phyloP scores from a whole-genome alignment of 805 yeast genomes.

The Metschnikowia sp. region DNA sequence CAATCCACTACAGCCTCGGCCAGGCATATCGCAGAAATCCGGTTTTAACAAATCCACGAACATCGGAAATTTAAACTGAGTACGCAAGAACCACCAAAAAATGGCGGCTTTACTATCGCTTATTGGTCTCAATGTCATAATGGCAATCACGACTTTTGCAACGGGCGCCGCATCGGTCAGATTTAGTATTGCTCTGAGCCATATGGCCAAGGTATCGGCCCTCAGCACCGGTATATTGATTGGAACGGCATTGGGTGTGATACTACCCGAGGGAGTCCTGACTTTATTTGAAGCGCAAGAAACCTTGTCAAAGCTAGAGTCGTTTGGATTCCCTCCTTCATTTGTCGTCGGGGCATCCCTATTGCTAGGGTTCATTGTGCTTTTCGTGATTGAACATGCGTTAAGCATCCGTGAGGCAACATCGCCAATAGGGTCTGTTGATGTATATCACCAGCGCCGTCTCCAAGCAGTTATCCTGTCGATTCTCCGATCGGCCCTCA shows the following conservation, averaged over 20 bases:
- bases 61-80: neutral
- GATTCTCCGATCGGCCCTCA: slow-evolving; percentile 43
- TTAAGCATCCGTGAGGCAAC: neutral
- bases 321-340: slow-evolving; percentile 9
- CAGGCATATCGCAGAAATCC: no score
- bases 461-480: slow-evolving; percentile 12
- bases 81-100: neutral
- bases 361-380: slow-evolving; percentile 50
- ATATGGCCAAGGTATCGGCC: slow-evolving; percentile 40
- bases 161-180: slow-evolving; percentile 14
- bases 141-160: slow-evolving; percentile 11
- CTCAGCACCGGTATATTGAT: slow-evolving; percentile 59
- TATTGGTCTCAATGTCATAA: slow-evolving; percentile 5
- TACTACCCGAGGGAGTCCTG: slow-evolving; percentile 66
- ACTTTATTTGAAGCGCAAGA: slow-evolving; percentile 27
- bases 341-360: slow-evolving; percentile 46
- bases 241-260: slow-evolving; percentile 55
- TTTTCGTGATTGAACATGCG: slow-evolving; percentile 47
- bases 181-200: slow-evolving; percentile 7
- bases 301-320: slow-evolving; percentile 1
- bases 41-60: no score
- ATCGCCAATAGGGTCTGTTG: neutral
- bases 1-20: no score
- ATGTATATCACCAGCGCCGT: slow-evolving; percentile 1
- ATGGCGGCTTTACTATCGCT: slow-evolving; percentile 7